These are phyloP conservation scores for Hypoxylon crocopeplum DNA, from an alignment of 495 filamentous ascomycete genomes.

Conservation along the genomic window DNA sequence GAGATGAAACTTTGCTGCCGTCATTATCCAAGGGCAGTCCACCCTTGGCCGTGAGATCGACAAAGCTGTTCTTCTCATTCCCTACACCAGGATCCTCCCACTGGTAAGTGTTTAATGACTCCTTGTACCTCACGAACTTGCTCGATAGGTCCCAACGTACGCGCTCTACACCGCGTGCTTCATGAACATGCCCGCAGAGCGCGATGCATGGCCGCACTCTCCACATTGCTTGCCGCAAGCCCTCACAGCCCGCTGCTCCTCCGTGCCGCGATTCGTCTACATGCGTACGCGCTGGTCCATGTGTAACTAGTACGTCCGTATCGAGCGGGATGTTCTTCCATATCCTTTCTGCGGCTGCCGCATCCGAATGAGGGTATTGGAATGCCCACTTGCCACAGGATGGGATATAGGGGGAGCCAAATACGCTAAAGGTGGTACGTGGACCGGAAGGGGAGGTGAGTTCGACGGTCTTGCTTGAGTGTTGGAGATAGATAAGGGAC, in stretches of 20 bases:
- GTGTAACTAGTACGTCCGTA: conserved; percentile 85
- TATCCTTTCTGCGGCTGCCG: conserved; percentile 49
- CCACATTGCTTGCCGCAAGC: conserved; percentile 72
- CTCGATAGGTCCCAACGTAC: conserved; percentile 60
- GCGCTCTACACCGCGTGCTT: conserved; percentile 63
- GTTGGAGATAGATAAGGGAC: conserved; percentile 70
- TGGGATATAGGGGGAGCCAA: conserved; percentile 77
- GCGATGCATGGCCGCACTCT: conserved; percentile 80
- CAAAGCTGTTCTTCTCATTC: conserved; percentile 51
- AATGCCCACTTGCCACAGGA: conserved; percentile 73
- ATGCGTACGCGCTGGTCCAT: conserved; percentile 78
- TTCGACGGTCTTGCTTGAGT: conserved; percentile 64
- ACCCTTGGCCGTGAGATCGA: conserved; percentile 48
- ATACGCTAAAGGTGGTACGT: conserved; percentile 72
- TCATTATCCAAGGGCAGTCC: conserved; percentile 46
- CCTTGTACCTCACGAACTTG: conserved; percentile 34
- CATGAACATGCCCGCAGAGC: conserved; percentile 90
- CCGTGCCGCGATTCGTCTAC: conserved; percentile 67
- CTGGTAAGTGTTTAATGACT: conserved; percentile 30
- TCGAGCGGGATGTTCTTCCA: conserved; percentile 69
- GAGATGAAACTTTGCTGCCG: conserved; percentile 20
- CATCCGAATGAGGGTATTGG: conserved; percentile 60
- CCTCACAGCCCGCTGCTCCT: conserved; percentile 67
- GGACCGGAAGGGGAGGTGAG: conserved; percentile 65
- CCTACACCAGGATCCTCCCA: conserved; percentile 51